Conservation (phyloP, 768 basidiomycete genomes). For the Kondoa subrosea region DNA sequence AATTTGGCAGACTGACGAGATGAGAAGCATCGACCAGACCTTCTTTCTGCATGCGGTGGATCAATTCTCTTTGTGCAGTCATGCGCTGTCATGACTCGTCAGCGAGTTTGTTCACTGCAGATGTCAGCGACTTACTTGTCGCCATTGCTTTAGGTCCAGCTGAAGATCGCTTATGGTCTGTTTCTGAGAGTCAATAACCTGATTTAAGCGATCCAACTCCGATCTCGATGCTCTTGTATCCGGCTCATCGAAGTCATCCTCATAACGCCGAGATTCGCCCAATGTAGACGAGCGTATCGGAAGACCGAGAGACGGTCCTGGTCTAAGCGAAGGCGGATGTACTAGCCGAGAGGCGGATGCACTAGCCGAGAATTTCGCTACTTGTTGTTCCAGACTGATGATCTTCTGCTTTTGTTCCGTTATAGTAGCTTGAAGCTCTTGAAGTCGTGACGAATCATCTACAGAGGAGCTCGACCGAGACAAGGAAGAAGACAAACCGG, state of each 20-base stretch:
- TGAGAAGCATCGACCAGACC: background rate
- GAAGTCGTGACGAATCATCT: background rate
- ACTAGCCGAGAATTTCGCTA: background rate
- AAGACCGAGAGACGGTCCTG: background rate
- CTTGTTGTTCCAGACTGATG: background rate
- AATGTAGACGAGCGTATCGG: background rate
- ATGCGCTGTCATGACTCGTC: background rate
- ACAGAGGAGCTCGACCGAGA: background rate
- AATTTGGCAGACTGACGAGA: background rate
- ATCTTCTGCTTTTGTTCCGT: background rate
- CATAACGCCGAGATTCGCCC: background rate
- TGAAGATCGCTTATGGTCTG: background rate
- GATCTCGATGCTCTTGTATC: background rate
- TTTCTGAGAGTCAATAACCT: background rate
- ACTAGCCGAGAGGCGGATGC: background rate
- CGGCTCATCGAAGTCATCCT: background rate
- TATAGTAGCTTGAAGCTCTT: background rate
- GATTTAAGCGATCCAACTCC: conserved; percentile 4
- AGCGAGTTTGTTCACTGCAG: background rate
- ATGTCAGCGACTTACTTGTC: background rate
- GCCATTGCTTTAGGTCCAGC: background rate
- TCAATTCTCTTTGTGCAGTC: background rate
- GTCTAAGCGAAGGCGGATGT: background rate
- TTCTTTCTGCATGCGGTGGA: background rate
- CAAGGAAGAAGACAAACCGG: background rate